phyloP scores from a whole-genome alignment of 345 rosid species.

The Chamaenerion angustifolium region DNA sequence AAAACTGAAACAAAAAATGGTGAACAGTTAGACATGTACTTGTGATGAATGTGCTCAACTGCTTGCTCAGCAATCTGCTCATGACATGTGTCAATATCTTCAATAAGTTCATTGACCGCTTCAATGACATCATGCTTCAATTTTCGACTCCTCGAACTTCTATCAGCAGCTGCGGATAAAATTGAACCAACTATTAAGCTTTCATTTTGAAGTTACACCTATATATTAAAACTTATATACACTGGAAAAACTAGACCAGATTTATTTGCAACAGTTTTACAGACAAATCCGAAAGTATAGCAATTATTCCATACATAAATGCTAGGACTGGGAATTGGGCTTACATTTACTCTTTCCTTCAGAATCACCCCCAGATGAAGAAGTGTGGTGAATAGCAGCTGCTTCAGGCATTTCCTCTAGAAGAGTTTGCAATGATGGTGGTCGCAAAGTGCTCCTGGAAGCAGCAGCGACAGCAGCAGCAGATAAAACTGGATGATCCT shows the following conservation, averaged over 20 bases:
- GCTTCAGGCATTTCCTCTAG: conserved; percentile 74
- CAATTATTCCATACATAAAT: conserved; percentile 1
- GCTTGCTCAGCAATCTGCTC: conserved; percentile 99
- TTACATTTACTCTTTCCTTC: conserved; percentile 92
- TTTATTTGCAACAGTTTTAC: too few relatives aligned
- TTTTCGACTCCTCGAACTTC: conserved; percentile 72
- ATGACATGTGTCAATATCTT: conserved; percentile 76
- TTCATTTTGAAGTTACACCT: neutral
- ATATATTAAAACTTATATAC: neutral
- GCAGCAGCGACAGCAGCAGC: conserved; percentile 93
- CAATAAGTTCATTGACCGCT: conserved; percentile 87
- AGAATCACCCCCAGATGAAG: conserved; percentile 97
- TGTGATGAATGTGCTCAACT: conserved; percentile 96
- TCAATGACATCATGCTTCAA: conserved; percentile 97
- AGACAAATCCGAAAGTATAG: neutral
- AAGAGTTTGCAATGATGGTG: conserved; percentile 84
- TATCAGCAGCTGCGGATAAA: conserved; percentile 69
- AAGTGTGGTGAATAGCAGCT: conserved; percentile 47
- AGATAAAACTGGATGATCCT: conserved; percentile 51
- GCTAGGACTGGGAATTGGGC: neutral
- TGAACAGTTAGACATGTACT: conserved; percentile 26
- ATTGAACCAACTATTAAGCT: neutral
- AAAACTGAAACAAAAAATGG: too few relatives aligned
- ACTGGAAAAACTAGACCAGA: neutral
- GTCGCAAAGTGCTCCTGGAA: conserved; percentile 78